Evolutionary conservation across 2,329 filamentous ascomycete species (phyloP), one percentile per base, ranked within the genome.

Genomic region (Cercospora brassicicola): DNA sequence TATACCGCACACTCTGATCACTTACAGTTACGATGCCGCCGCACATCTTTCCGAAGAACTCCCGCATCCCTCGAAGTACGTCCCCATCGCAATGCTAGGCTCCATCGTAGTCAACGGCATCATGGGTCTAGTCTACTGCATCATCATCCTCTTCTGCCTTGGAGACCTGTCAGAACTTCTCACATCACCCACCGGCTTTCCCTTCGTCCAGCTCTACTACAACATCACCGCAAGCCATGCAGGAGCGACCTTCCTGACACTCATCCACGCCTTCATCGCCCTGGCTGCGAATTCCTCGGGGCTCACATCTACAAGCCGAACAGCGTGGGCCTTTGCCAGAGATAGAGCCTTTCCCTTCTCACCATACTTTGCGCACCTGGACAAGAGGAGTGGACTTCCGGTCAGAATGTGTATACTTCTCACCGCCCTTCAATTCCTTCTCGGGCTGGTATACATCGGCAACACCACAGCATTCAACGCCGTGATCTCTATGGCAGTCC

Each of bases 291-390:
- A 76, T 39, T 74, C 76, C 2, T 79, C 78, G 1, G 78, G 56
- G 75, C 77, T 31, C 74, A 79, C 11, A 76, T 79, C 79, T 0
- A 76, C 78, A 4, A 78, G 77, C n/a, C 73, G 76, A 55, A 75
- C 79, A 59, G 65, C 78, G 33, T 75, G 76, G 69, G 76, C 78
- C 6, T 80, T 80, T 59, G 78, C 79, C 0, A 74, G 79, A 57
- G 79, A 81, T 61, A 68, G 75, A 51, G 79, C 77, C 3, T 66
- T 77, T 18, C 79, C 79, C 0, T 82, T 76, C 63, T 71, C 73
- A 45, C 45, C 71, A 0, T 78, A 78, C 31, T 79, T 62, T 13
- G 36, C 51, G 3, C 68, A 70, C 30, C 31, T 70, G 15, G 59
- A 65, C 11, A 28, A 6, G 3, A 42, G 28, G 3, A 64, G 62